Evolutionary conservation across 495 filamentous ascomycete species (phyloP), one percentile per base, ranked within the genome.

Genomic region (Neurospora sublineolata): DNA sequence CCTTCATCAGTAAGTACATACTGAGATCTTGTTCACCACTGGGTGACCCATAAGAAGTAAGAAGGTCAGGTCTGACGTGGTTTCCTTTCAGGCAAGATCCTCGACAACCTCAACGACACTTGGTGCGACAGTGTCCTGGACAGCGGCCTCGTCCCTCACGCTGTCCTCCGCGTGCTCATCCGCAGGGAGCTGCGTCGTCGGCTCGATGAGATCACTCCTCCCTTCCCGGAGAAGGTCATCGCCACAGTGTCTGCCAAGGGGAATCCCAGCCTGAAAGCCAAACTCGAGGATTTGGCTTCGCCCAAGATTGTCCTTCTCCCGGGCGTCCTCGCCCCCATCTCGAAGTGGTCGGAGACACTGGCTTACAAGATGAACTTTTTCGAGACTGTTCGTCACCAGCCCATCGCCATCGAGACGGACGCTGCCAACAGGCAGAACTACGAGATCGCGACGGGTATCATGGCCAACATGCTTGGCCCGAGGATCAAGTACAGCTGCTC

Each of bases 361-460:
- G 79, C 77, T 71, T 78, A 79, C 67, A 91, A 91, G 77, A 87
- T 87, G 86, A 76, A 78, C 67, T 91, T 87, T 72, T 79, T 91
- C 30, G 76, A 86, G 64, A 76, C 80, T 18, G 79, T 88, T 42
- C 82, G 84, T 10, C 79, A 79, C 11, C 79, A 84, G n/a, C 86
- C 87, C 8, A 89, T 91, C 46, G 89, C 89, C 39, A 83, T 90
- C 76, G 87, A 90, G 78, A 88, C 87, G 3, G 83, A 82, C 4
- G 76, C 82, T 4, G 88, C 89, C 23, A 91, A 90, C 77, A 75
- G 85, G 70, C 88, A 90, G 81, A 89, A 91, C 77, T 91, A 91
- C 76, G 89, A 90, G 79, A 87, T 91, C 37, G 86, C 85, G 16
- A 88, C 88, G 3, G 86, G 85, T 6, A 83, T 89, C 70, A 80